These are phyloP conservation scores for Aspergillus oerlinghausenensis DNA, from an alignment of 2,329 filamentous ascomycete genomes.

Conservation along the genomic window DNA sequence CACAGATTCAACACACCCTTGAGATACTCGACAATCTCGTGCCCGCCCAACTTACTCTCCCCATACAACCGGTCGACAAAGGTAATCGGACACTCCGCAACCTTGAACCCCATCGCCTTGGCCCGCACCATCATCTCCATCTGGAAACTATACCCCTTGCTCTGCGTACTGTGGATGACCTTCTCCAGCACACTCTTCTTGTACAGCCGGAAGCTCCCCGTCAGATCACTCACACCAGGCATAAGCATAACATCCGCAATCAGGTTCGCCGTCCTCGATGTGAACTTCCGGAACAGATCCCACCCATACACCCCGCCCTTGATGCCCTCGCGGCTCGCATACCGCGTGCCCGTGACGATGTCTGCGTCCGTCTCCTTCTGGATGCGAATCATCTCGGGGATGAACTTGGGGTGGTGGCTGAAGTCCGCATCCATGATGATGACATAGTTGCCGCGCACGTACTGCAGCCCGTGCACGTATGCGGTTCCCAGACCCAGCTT, in stretches of 20 bases:
- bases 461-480: slow-evolving; percentile 91
- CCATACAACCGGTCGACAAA: slow-evolving; percentile 96
- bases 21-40: slow-evolving; percentile 94
- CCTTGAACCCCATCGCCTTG: slow-evolving; percentile 90
- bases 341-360: slow-evolving; percentile 94
- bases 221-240: slow-evolving; percentile 92
- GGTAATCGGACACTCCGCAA: slow-evolving; percentile 91
- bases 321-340: slow-evolving; percentile 64
- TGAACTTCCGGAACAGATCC: slow-evolving; percentile 81
- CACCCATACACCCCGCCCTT: slow-evolving; percentile 85
- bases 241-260: slow-evolving; percentile 92
- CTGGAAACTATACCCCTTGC: slow-evolving; percentile 98
- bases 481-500: slow-evolving; percentile 97
- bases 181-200: slow-evolving; percentile 85
- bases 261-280: slow-evolving; percentile 76
- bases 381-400: slow-evolving; percentile 82
- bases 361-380: slow-evolving; percentile 80
- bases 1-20: slow-evolving; percentile 77
- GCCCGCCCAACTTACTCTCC: slow-evolving; percentile 87
- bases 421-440: slow-evolving; percentile 99
- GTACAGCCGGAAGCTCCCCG: slow-evolving; percentile 90
- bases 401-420: slow-evolving; percentile 98
- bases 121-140: slow-evolving; percentile 99
- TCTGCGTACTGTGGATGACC: slow-evolving; percentile 85
- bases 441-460: slow-evolving; percentile 85